These are phyloP conservation scores for Xylaria acuta DNA, from an alignment of 495 filamentous ascomycete genomes.

Conservation along the genomic window DNA sequence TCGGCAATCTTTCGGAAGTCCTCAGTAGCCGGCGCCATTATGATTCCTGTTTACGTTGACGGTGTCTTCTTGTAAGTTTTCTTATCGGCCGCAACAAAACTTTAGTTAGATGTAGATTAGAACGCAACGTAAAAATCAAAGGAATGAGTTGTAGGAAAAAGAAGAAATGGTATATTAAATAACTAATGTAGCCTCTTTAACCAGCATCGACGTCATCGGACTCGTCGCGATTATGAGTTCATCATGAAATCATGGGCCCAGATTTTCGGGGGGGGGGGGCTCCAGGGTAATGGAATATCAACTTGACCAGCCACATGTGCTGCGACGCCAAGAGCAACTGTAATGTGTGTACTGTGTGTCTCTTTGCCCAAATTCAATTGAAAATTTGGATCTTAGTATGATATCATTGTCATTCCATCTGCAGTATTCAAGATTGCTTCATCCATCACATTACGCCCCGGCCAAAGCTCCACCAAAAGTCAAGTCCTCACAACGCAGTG, in stretches of 20 bases:
- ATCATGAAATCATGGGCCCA: constrained; percentile 41
- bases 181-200: not conserved
- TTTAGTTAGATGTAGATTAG: not conserved
- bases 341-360: not conserved
- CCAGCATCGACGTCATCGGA: constrained; percentile 24
- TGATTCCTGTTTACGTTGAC: constrained; percentile 8
- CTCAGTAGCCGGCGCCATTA: constrained; percentile 33
- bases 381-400: not conserved
- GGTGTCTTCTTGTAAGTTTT: not conserved
- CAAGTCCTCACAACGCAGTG: not conserved
- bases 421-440: not conserved
- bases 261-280: constrained; percentile 30
- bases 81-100: not conserved
- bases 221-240: constrained; percentile 28
- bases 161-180: not conserved
- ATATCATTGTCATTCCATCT: not conserved
- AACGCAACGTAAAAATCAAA: not conserved
- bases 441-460: not conserved
- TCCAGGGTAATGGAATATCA: not conserved
- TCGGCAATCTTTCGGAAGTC: constrained; percentile 45
- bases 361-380: not conserved
- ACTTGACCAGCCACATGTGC: not conserved
- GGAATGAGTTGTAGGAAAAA: not conserved
- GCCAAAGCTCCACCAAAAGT: not conserved
- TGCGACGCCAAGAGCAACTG: not conserved